Conservation (phyloP, 306 rosid species). For the Rosa multiflora region DNA sequence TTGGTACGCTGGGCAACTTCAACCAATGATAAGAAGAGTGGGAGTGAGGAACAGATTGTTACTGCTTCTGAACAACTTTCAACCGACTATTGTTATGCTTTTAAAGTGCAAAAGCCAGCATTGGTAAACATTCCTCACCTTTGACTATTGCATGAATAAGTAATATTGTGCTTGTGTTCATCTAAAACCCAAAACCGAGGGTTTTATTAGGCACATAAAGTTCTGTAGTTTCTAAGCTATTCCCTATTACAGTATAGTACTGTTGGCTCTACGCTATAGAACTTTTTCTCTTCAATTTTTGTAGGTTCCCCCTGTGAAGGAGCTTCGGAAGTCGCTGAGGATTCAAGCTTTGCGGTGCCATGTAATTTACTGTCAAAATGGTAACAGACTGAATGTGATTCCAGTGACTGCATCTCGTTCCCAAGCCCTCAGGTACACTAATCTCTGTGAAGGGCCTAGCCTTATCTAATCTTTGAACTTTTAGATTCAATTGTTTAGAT, state of each 20-base stretch:
- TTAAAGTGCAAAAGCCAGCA: slow-evolving; percentile 66
- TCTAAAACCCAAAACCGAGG: slow-evolving; percentile 15
- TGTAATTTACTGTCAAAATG: slow-evolving; percentile 87
- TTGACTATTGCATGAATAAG: slow-evolving; percentile 14
- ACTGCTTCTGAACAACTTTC: slow-evolving; percentile 78
- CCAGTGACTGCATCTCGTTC: slow-evolving; percentile 97
- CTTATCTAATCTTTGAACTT: not conserved
- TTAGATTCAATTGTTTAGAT: not conserved
- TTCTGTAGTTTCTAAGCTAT: slow-evolving; percentile 1
- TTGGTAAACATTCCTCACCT: slow-evolving; percentile 46
- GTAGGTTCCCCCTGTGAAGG: slow-evolving; percentile 84
- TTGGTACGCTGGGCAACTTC: slow-evolving; percentile 86
- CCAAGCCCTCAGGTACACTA: slow-evolving; percentile 92
- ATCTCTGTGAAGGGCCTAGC: not conserved
- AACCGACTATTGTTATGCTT: slow-evolving; percentile 92
- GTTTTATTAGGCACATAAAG: slow-evolving; percentile 4
- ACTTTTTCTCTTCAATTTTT: slow-evolving; percentile 10
- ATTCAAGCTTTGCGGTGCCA: slow-evolving; percentile 98
- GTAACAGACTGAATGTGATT: slow-evolving; percentile 80
- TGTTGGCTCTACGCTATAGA: not conserved
- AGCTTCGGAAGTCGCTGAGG: slow-evolving; percentile 80
- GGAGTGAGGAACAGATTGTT: slow-evolving; percentile 50
- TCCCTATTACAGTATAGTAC: not conserved
- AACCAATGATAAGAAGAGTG: slow-evolving; percentile 55
- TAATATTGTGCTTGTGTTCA: not conserved